Base-by-base conservation (phyloP, 768 basidiomycete species). In the Mycena olivaceomarginata region DNA sequence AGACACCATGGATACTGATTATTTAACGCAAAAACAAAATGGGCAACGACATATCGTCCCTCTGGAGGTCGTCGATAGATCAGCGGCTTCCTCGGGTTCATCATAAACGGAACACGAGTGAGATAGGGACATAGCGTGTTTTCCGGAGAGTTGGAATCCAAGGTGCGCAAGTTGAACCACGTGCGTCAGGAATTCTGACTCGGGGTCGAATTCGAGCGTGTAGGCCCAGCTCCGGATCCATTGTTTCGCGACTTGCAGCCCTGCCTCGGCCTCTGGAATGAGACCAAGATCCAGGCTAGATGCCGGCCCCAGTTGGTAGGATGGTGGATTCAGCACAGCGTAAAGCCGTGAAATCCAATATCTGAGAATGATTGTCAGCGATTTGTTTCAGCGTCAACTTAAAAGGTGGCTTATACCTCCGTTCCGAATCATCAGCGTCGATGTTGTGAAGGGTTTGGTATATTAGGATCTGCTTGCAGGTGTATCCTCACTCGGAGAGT, bases 381-480 rank as follows among this genome's bases (percentile, higher is more conserved):
- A n/a, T n/a, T n/a, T 57, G 56, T 3, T 43, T 37, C 41, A 8
- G 20, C 7, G 12, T n/a, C n/a, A 43, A 25, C 15, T 46, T 45
- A 16, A 31, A 72, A 12, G 16, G 9, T 20, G 65, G 77, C 15
- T n/a, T n/a, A n/a, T 77, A 83, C 84, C 81, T 76, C 68, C 83
- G 82, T 65, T 80, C 74, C 2, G 76, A 57, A 25, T 79, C 72
- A 6, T 77, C 39, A 9, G 51, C 74, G 57, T 82, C 69, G 2
- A n/a, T n/a, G n/a, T n/a, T n/a, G n/a, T n/a, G n/a, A n/a, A 87
- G 76, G 12, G 78, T 77, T n/a, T 91, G 86, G 62, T 90, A 85
- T n/a, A 93, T 90, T 57, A 86, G 76, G 1, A 93, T 88, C 57
- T 92, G 90, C 51, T n/a, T 88, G 87, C 3, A 93, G 72, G 76